These are phyloP conservation scores for Magnolia kwangsiensis DNA, from an alignment of 164 flowering plant species.

Conservation along the genomic window DNA sequence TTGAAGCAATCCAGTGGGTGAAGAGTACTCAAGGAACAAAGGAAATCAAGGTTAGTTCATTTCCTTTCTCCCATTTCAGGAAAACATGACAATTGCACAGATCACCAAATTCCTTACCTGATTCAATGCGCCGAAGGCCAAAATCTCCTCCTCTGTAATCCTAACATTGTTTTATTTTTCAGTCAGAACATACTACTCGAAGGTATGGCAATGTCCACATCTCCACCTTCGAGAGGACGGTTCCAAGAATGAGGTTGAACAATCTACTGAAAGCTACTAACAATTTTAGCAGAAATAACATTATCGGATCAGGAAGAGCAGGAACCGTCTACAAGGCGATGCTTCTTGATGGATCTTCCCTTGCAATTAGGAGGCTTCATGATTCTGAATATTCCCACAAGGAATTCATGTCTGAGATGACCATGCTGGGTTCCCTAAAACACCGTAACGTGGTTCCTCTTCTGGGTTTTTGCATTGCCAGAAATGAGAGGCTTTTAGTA, in stretches of 20 bases:
- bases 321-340: conserved; percentile 24
- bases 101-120: too few relatives aligned
- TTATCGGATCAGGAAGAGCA: conserved; percentile 22
- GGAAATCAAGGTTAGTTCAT: conserved; percentile 51
- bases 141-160: too few relatives aligned
- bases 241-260: conserved; percentile 18
- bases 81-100: too few relatives aligned
- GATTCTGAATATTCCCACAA: conserved; percentile 21
- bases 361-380: conserved; percentile 21
- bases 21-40: conserved; percentile 29
- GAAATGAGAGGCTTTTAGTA: conserved; percentile 34
- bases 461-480: conserved; percentile 34
- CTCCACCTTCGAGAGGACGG: conserved; percentile 24
- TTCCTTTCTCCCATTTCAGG: not conserved
- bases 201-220: conserved; percentile 37
- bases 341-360: conserved; percentile 22
- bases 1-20: conserved; percentile 75
- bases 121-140: too few relatives aligned
- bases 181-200: not conserved
- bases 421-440: conserved; percentile 16
- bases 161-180: not conserved
- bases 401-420: conserved; percentile 24
- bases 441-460: conserved; percentile 24
- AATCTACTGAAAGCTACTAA: conserved; percentile 25
- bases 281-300: conserved; percentile 20